Percentiles rank a stretch among this genome's conserved stretches.
These are phyloP conservation scores for Tetragonia tetragonoides DNA, from an alignment of 148 eudicot genomes.

Conservation along the genomic window DNA sequence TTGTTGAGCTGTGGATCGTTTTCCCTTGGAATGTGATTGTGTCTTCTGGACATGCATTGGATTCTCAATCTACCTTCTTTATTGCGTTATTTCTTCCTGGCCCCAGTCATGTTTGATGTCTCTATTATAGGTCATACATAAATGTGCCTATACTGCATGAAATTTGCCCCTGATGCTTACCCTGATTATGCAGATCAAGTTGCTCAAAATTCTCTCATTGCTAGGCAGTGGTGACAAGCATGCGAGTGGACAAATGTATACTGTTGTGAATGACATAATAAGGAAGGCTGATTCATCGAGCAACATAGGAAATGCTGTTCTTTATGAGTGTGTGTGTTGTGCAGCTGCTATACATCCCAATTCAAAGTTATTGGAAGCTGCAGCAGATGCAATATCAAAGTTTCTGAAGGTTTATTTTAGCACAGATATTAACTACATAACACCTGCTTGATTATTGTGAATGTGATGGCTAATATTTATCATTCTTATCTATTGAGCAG, in stretches of 20 bases:
- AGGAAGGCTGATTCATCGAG: slow-evolving; percentile 75
- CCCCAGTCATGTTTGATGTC: slow-evolving; percentile 1
- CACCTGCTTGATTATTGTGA: not conserved
- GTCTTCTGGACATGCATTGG: not conserved
- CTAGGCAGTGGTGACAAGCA: slow-evolving; percentile 93
- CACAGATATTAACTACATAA: not conserved
- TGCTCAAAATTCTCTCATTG: slow-evolving; percentile 85
- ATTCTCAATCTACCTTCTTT: not conserved
- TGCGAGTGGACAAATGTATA: slow-evolving; percentile 92
- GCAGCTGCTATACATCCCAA: slow-evolving; percentile 72
- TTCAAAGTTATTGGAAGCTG: slow-evolving; percentile 75
- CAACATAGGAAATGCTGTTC: slow-evolving; percentile 96
- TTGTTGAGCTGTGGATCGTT: not conserved
- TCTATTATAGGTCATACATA: not conserved
- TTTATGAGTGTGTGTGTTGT: slow-evolving; percentile 92
- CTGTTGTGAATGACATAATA: slow-evolving; percentile 84
- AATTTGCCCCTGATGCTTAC: not conserved
- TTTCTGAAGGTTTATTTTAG: slow-evolving; percentile 66
- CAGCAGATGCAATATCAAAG: slow-evolving; percentile 84
- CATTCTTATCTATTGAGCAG: slow-evolving; percentile 41
- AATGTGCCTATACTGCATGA: not conserved
- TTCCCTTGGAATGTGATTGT: not conserved
- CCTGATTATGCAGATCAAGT: slow-evolving; percentile 63
- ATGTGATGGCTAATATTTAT: slow-evolving; percentile 3
- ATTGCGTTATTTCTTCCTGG: not conserved